Base-by-base conservation (phyloP, 306 rosid genomes). In the Boehmeria nivea region DNA sequence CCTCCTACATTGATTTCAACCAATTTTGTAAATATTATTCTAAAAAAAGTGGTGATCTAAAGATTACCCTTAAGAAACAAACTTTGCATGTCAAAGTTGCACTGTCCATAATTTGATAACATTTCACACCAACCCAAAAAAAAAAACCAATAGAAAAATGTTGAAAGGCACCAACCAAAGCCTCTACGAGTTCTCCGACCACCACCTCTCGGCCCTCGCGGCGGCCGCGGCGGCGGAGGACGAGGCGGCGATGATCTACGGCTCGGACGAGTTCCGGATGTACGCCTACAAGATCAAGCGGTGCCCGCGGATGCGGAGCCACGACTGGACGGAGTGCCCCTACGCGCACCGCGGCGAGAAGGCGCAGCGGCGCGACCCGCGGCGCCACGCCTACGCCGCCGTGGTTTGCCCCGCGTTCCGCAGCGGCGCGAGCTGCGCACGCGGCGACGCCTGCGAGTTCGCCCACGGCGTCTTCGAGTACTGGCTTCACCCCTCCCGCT, bases 381-480 rank as follows among this genome's bases (percentile, higher is more conserved):
- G 71, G 2, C 56, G 58, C 12, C 48, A 42, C 55, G 24, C 13
- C 24, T 79, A 79, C 69, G 7, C 73, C 1, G 81, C 85, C 12
- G 17, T 75, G 28, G 65, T 64, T 20, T 79, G 81, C 68, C 64
- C 71, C 2, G 63, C 72, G 0, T 79, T 59, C 36, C 81, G 85
- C 0, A 50, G 47, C 45, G 81, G 78, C 3, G 81, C 78, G 4
- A 26, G 39, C 25, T 79, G 85, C 66, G 37, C 5, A 18, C 69
- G 62, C 39, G 74, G 85, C 6, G 79, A 75, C 16, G 11, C 28
- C 25, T 79, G 85, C 38, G 76, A 72, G 19, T 68, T 61, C 63
- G 76, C 85, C 6, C 85, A 79, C 62, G 81, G 85, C 13, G 76
- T 79, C 6, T 79, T 79, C 57, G 85, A 79, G 79, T 75, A 60